Evolutionary conservation across 164 flowering plant species (phyloP).

Genomic region (Berberis thunbergii): DNA sequence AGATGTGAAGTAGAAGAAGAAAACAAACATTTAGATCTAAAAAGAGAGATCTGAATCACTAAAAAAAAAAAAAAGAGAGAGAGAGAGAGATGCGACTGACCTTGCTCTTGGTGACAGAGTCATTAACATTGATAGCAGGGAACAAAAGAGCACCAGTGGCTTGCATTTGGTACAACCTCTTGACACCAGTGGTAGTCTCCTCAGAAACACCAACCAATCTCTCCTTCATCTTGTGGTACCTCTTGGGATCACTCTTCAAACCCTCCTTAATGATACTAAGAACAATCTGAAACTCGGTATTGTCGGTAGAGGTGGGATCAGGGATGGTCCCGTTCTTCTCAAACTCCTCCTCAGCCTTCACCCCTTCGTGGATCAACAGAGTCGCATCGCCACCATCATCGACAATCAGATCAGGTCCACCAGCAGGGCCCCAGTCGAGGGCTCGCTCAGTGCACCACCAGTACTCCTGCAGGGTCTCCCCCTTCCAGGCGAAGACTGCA

Average conservation of each 20-base stretch:
- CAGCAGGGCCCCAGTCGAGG: conserved; percentile 4
- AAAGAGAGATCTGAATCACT: neutral
- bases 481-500: conserved; percentile 5
- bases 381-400: conserved; percentile 8
- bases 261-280: conserved; percentile 1
- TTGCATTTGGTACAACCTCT: conserved; percentile 5
- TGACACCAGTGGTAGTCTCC: conserved; percentile 6
- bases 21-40: neutral
- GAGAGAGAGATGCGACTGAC: neutral
- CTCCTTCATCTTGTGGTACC: conserved; percentile 3
- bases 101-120: conserved; percentile 8
- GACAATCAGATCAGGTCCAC: conserved; percentile 6
- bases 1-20: neutral
- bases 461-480: conserved; percentile 4
- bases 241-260: conserved; percentile 5
- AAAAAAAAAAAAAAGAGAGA: neutral
- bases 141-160: neutral
- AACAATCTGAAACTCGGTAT: conserved; percentile 3
- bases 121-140: conserved; percentile 8
- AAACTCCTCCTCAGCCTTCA: conserved; percentile 4
- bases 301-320: conserved; percentile 1
- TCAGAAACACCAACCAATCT: conserved; percentile 10
- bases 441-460: conserved; percentile 8
- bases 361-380: conserved; percentile 4
- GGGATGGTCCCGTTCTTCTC: conserved; percentile 4